A percentile compares a stretch with the other conserved stretches of the same genome.
Evolutionary conservation across 2,329 filamentous ascomycete genomes (phyloP).

Genomic region (Talaromyces sp.): DNA sequence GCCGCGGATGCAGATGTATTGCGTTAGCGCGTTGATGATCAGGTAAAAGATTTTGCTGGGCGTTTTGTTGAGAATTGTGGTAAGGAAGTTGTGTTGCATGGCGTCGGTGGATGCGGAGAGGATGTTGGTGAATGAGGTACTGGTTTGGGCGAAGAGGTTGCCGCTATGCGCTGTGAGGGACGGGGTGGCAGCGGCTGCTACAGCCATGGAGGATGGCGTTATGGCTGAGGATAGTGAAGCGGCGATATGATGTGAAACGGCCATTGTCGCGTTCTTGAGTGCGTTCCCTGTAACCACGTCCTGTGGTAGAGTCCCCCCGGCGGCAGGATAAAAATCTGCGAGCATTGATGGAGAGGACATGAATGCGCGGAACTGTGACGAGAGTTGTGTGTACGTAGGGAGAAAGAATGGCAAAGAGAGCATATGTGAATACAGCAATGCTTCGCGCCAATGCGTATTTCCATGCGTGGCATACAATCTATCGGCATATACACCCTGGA

Average conservation of each 20-base stretch:
- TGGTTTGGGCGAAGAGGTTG: not conserved
- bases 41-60: slow-evolving; percentile 40
- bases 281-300: not conserved
- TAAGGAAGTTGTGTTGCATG: slow-evolving; percentile 21
- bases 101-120: slow-evolving; percentile 16
- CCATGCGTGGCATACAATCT: slow-evolving; percentile 82
- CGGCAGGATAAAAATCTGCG: slow-evolving; percentile 20
- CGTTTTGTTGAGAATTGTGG: slow-evolving; percentile 26
- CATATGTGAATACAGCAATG: slow-evolving; percentile 82
- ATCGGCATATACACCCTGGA: slow-evolving; percentile 94
- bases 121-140: slow-evolving; percentile 5
- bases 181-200: not conserved
- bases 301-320: not conserved
- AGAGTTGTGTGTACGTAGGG: slow-evolving; percentile 35
- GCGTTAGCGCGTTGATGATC: slow-evolving; percentile 66
- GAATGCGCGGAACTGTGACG: slow-evolving; percentile 35
- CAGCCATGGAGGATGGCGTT: not conserved
- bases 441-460: slow-evolving; percentile 82
- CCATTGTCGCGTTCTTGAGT: not conserved
- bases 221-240: not conserved
- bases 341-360: slow-evolving; percentile 33
- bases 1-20: slow-evolving; percentile 91
- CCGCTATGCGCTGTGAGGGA: not conserved
- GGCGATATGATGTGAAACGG: slow-evolving; percentile 5
- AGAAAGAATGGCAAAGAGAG: slow-evolving; percentile 47